Evolutionary conservation across 352 stramenopile genomes (phyloP).

Genomic region (Pythium myriotylum): DNA sequence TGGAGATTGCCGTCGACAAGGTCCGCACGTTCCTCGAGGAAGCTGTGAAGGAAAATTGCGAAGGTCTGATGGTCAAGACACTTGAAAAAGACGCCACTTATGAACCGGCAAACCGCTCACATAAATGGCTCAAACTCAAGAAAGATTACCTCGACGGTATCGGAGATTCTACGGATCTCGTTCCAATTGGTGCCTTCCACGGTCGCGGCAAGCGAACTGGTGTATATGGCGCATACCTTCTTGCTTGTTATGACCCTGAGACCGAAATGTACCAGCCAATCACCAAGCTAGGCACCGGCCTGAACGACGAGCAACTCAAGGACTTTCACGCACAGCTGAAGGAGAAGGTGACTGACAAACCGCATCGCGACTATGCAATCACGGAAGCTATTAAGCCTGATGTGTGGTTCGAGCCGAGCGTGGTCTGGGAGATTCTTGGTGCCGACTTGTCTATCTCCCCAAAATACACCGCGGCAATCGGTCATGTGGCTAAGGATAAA

Average conservation of each 20-base stretch:
- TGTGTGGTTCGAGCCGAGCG: constrained; percentile 96
- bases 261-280: constrained; percentile 98
- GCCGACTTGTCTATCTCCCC: constrained; percentile 98
- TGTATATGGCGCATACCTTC: constrained; percentile 97
- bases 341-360: constrained; percentile 79
- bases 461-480: constrained; percentile 96
- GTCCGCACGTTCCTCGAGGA: constrained; percentile 95
- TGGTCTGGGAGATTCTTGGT: constrained; percentile 99
- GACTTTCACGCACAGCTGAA: constrained; percentile 85
- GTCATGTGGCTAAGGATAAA: constrained; percentile 88
- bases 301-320: constrained; percentile 98
- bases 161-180: constrained; percentile 98
- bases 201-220: constrained; percentile 96
- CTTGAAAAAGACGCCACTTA: constrained; percentile 97
- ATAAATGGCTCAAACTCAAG: constrained; percentile 99
- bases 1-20: constrained; percentile 78
- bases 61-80: constrained; percentile 99
- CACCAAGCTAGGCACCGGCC: constrained; percentile 98
- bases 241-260: constrained; percentile 98
- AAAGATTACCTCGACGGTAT: constrained; percentile 99
- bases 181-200: constrained; percentile 98
- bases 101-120: constrained; percentile 95
- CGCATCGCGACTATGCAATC: constrained; percentile 92
- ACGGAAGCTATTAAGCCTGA: constrained; percentile 89
- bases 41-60: constrained; percentile 93